Conservation (phyloP, 441 rosid species). For the Gossypium trilobum region DNA sequence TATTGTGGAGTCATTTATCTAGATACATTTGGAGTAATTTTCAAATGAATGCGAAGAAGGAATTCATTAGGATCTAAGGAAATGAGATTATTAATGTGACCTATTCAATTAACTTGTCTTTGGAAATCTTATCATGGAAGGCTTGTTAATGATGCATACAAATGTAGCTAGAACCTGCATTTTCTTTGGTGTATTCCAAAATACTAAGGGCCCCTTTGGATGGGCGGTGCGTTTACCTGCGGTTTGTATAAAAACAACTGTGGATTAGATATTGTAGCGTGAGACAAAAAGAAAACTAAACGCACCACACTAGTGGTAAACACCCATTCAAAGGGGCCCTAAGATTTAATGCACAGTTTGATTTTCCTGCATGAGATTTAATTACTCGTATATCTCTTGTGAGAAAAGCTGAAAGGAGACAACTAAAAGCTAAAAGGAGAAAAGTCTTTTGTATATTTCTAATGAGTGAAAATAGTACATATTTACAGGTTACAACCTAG, state of each 20-base stretch:
- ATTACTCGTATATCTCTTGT: neutral
- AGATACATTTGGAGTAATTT: neutral
- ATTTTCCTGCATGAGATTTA: neutral
- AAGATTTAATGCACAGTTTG: neutral
- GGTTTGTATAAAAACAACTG: no score
- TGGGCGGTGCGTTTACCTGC: no score
- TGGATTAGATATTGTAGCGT: no score
- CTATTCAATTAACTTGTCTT: neutral
- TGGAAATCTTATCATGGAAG: neutral
- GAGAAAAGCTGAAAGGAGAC: no score
- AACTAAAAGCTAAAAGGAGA: no score
- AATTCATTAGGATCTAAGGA: neutral
- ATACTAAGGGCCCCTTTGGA: no score
- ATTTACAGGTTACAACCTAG: no score
- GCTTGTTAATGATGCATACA: neutral
- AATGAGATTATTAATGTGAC: neutral
- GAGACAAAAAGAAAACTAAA: no score
- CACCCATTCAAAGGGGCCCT: no score
- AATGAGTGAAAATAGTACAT: no score
- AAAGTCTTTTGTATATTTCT: no score
- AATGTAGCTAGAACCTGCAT: neutral
- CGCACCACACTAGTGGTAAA: no score
- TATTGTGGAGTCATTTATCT: neutral
- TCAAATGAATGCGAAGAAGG: neutral
- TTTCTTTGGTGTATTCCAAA: constrained; percentile 1